These are phyloP conservation scores for Debaryomyces tyrocola DNA, from an alignment of 805 yeast species.

Conservation along the genomic window DNA sequence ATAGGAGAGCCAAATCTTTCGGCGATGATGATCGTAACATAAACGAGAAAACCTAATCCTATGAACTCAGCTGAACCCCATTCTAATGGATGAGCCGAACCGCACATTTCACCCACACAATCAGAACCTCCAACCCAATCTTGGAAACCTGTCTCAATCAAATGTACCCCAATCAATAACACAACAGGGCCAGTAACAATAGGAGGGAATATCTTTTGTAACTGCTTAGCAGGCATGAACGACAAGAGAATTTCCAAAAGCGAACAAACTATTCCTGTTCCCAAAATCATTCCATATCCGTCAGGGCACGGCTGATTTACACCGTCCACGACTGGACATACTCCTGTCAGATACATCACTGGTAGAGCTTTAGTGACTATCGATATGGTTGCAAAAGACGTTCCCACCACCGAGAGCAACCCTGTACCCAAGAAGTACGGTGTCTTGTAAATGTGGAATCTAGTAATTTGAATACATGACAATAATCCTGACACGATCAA, in stretches of 20 bases:
- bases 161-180: slow-evolving; percentile 70
- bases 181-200: slow-evolving; percentile 94
- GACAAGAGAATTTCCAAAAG: slow-evolving; percentile 71
- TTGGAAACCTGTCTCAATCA: slow-evolving; percentile 70
- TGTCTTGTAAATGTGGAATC: slow-evolving; percentile 74
- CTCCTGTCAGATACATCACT: slow-evolving; percentile 62
- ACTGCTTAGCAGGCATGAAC: slow-evolving; percentile 69
- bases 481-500: slow-evolving; percentile 49
- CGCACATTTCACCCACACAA: slow-evolving; percentile 43
- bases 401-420: slow-evolving; percentile 84
- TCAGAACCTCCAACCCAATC: slow-evolving; percentile 90
- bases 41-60: slow-evolving; percentile 86
- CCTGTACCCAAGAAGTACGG: slow-evolving; percentile 86
- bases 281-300: slow-evolving; percentile 86
- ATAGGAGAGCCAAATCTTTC: slow-evolving; percentile 93
- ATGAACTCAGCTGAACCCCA: slow-evolving; percentile 89
- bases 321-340: slow-evolving; percentile 64
- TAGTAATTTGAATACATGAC: slow-evolving; percentile 62
- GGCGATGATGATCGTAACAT: slow-evolving; percentile 66
- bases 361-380: slow-evolving; percentile 77
- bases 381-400: slow-evolving; percentile 84
- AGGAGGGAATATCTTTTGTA: slow-evolving; percentile 82
- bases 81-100: slow-evolving; percentile 50
- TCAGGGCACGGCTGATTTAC: slow-evolving; percentile 75
- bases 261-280: slow-evolving; percentile 77